Conservation (phyloP, 352 stramenopile species). For the Phytophthora pini region DNA sequence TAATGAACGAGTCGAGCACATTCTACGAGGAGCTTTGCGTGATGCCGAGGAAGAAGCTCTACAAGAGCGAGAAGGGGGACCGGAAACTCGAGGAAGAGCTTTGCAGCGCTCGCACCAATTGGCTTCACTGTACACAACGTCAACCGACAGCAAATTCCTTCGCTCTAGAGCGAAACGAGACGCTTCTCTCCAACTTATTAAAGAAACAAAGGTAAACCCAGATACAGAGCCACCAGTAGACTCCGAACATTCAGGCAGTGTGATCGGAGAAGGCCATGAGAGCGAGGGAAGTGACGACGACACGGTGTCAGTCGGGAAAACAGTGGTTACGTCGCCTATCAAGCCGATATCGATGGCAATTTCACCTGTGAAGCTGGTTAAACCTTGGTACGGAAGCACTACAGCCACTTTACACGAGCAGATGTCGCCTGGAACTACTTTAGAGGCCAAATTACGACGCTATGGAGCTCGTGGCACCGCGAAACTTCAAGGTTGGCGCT, state of each 20-base stretch:
- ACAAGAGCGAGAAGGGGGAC: constrained; percentile 23
- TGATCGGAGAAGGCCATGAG: constrained; percentile 22
- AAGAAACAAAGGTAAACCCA: constrained; percentile 5
- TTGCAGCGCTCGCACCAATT: constrained; percentile 53
- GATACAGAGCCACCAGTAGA: not conserved
- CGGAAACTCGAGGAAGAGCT: constrained; percentile 37
- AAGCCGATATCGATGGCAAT: constrained; percentile 12
- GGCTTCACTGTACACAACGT: constrained; percentile 53
- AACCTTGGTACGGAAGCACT: constrained; percentile 53
- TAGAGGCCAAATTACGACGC: constrained; percentile 59
- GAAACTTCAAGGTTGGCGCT: constrained; percentile 28
- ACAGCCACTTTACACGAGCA: constrained; percentile 43
- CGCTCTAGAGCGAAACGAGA: constrained; percentile 18
- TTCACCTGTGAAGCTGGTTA: constrained; percentile 31
- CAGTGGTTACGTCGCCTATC: constrained; percentile 27
- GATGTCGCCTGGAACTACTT: constrained; percentile 36
- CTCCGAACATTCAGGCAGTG: constrained; percentile 14
- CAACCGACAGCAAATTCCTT: constrained; percentile 55
- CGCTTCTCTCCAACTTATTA: constrained; percentile 1
- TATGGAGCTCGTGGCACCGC: constrained; percentile 49
- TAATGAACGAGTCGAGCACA: constrained; percentile 70
- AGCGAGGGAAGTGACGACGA: constrained; percentile 26
- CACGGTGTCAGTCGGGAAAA: not conserved
- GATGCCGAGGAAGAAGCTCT: constrained; percentile 40
- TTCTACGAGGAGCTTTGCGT: constrained; percentile 54